These are phyloP conservation scores for Jackrogersella minutella DNA, from an alignment of 495 filamentous ascomycete species.

Conservation along the genomic window DNA sequence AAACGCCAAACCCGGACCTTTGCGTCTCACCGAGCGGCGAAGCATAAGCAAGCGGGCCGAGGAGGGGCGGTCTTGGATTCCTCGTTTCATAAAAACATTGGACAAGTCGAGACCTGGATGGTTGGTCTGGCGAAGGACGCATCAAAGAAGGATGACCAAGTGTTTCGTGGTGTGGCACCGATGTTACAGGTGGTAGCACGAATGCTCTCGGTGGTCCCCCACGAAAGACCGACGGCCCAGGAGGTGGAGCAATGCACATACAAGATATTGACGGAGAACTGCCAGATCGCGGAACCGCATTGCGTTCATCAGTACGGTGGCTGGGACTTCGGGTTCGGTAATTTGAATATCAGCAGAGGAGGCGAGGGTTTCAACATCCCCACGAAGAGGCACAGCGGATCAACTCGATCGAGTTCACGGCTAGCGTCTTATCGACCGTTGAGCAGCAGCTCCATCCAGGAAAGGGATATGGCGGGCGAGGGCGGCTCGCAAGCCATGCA, in stretches of 20 bases:
- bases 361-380: slow-evolving; percentile 34
- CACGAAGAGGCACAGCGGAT: slow-evolving; percentile 30
- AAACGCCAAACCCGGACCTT: slow-evolving; percentile 77
- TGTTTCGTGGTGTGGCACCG: slow-evolving; percentile 57
- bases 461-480: slow-evolving; percentile 30
- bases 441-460: slow-evolving; percentile 27
- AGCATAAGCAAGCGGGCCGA: slow-evolving; percentile 70
- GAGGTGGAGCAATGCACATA: slow-evolving; percentile 56
- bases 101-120: slow-evolving; percentile 83
- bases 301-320: slow-evolving; percentile 53
- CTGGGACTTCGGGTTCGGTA: slow-evolving; percentile 45
- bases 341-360: slow-evolving; percentile 33
- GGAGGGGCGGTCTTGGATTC: slow-evolving; percentile 75
- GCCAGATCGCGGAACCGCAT: slow-evolving; percentile 54
- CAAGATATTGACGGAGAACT: slow-evolving; percentile 55
- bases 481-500: slow-evolving; percentile 41
- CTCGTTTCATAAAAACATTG: slow-evolving; percentile 83
- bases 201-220: slow-evolving; percentile 57
- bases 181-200: slow-evolving; percentile 55
- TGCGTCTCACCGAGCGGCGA: slow-evolving; percentile 72
- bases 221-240: slow-evolving; percentile 54
- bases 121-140: slow-evolving; percentile 70
- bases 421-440: slow-evolving; percentile 10
- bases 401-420: slow-evolving; percentile 26
- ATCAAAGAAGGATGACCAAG: slow-evolving; percentile 66